These are phyloP conservation scores for Crithidia sp. DNA, from an alignment of 208 protist genomes.

Conservation along the genomic window DNA sequence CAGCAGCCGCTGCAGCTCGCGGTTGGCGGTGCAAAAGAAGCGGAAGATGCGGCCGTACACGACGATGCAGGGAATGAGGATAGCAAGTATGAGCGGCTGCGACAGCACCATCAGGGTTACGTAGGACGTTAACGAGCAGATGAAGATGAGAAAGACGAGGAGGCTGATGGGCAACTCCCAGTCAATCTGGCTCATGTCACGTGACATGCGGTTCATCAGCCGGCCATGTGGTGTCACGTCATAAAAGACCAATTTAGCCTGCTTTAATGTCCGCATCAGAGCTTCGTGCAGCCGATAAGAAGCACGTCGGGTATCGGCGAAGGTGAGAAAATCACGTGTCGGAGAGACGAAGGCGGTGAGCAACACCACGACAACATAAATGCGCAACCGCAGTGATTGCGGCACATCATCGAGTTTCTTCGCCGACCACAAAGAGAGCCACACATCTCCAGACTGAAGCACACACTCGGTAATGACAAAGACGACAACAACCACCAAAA, in stretches of 20 bases:
- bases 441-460: slow-evolving; percentile 35
- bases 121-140: slow-evolving; percentile 46
- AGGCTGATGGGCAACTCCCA: slow-evolving; percentile 34
- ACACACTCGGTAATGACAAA: slow-evolving; percentile 55
- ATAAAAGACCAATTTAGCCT: slow-evolving; percentile 88
- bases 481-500: slow-evolving; percentile 31
- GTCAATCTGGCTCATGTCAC: slow-evolving; percentile 88
- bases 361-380: slow-evolving; percentile 34
- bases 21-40: slow-evolving; percentile 63
- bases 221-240: slow-evolving; percentile 92
- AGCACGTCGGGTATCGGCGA: slow-evolving; percentile 28
- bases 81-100: slow-evolving; percentile 48
- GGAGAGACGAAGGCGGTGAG: slow-evolving; percentile 29
- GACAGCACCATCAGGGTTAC: slow-evolving; percentile 46
- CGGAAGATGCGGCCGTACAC: slow-evolving; percentile 73
- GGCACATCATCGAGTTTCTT: slow-evolving; percentile 5
- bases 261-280: slow-evolving; percentile 46
- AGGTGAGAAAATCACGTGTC: slow-evolving; percentile 35
- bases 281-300: slow-evolving; percentile 43
- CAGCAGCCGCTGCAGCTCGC: slow-evolving; percentile 89
- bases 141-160: slow-evolving; percentile 38
- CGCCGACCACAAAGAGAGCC: slow-evolving; percentile 72
- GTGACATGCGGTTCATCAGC: slow-evolving; percentile 94
- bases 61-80: slow-evolving; percentile 52
- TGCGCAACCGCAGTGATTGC: slow-evolving; percentile 12